Conservation (phyloP, 352 stramenopile species). For the Blastocystis sp. region DNA sequence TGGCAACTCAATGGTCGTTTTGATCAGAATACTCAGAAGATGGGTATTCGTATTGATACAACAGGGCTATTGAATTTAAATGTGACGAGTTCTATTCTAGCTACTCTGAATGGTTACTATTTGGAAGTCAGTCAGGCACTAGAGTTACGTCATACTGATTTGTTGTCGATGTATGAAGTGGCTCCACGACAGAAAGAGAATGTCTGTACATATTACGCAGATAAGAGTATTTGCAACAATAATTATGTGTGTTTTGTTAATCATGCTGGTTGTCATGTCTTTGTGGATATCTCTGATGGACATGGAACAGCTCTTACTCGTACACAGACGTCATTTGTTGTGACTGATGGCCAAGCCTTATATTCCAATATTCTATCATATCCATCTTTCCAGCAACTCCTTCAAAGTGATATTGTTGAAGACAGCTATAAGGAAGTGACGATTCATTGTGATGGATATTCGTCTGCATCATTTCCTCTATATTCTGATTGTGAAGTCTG, state of each 20-base stretch:
- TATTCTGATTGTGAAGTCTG: neutral
- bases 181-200: constrained; percentile 31
- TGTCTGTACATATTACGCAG: neutral
- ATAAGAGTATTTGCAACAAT: neutral
- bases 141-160: neutral
- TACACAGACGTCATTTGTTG: neutral
- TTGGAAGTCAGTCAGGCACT: neutral
- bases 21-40: neutral
- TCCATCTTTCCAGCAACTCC: neutral
- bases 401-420: neutral
- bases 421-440: neutral
- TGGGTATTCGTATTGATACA: neutral
- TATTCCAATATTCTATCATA: constrained; percentile 24
- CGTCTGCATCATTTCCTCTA: neutral
- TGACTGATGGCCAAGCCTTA: neutral
- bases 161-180: neutral
- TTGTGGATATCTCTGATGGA: neutral
- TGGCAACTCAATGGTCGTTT: neutral
- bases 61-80: constrained; percentile 9
- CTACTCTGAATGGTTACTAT: neutral
- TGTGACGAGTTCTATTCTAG: neutral
- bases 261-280: neutral
- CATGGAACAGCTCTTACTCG: neutral
- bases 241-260: constrained; percentile 58
- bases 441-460: constrained; percentile 3